Evolutionary conservation across 805 yeast species (phyloP), one percentile per base, ranked within the genome.

Genomic region (Ogataea paraovalis): DNA sequence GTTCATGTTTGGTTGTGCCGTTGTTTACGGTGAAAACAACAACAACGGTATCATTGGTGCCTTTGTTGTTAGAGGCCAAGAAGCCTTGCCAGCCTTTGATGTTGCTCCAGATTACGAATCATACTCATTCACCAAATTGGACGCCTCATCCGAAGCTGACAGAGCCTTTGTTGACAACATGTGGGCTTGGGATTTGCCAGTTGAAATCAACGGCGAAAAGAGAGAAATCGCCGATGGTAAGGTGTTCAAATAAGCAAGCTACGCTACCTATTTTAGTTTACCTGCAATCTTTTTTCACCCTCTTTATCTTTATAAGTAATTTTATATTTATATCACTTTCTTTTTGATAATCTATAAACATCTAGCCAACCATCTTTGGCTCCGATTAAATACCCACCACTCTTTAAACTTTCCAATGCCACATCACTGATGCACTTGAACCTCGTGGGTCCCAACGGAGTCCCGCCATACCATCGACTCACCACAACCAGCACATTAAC

Each of bases 81-180:
- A 92, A 53, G 74, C 62, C 67, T 79, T 61, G 48, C 96, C 97
- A 71, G 99, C 97, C 55, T 89, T 92, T 67, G 87, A 92, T 57
- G 98, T 94, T 71, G 99, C 98, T 67, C 97, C 99, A 72, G 99
- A 94, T 76, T 90, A 96, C 96, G 98, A 92, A 76, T 88, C 97
- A 43, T 92, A 88, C 77, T 67, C 69, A 50, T 89, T 80, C 86
- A 74, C 81, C 67, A 83, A 87, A 77, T 78, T 92, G 65, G 97
- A 92, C 68, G 79, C 85, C 52, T 62, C 89, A 62, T 80, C 80
- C 59, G 81, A 79, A 59, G 94, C 80, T 67, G 87, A 79, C 78
- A 84, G 78, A 73, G 87, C 76, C 55, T 87, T 88, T 66, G 71
- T 94, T 62, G 78, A 87, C 73, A 87, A 90, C 82, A 78, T 90